Evolutionary conservation across 768 basidiomycete genomes (phyloP), one percentile per base, ranked within the genome.

Genomic region (Solioccasus polychromus): DNA sequence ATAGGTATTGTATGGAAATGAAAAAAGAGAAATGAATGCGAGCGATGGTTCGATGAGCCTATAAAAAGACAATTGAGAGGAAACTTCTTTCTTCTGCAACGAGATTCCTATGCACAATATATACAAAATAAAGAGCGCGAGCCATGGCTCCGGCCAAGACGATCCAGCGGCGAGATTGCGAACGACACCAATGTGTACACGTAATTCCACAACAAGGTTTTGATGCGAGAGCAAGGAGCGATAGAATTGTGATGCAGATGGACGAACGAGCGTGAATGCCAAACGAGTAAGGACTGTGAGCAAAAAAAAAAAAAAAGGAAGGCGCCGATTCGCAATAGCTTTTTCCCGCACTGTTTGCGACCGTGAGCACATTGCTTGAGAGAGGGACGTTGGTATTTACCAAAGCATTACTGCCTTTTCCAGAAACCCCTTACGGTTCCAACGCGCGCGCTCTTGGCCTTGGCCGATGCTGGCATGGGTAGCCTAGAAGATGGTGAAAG

Each of bases 191-290:
- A 46, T 61, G 60, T 62, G 45, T 64, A 63, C 64, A 63, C 51
- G 46, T 66, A 63, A 55, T 62, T 60, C 63, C 63, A 63, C 61
- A 63, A 63, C 61, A 59, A 34, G 39, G 44, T 42, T n/a, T 51
- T 43, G 55, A 55, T 55, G 51, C 55, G 30, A 34, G 54, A 44
- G 23, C 31, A 60, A 41, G 19, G 47, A 47, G 49, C 19, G 39
- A 45, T 37, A 26, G 26, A 26, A 26, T 6, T 26, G 26, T 26
- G 26, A 26, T 26, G 26, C 26, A 26, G 11, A 11, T 26, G 6
- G 26, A 26, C 26, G 26, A 26, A 26, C 7, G 26, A 26, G 26
- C 26, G 26, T 11, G 26, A 26, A 26, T 6, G 26, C 6, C 26
- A 11, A 38, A n/a, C n/a, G 38, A 48, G 55, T 51, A 62, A 61